phyloP scores from a whole-genome alignment of 768 basidiomycete species.

The Leccinum subgranulosum region DNA sequence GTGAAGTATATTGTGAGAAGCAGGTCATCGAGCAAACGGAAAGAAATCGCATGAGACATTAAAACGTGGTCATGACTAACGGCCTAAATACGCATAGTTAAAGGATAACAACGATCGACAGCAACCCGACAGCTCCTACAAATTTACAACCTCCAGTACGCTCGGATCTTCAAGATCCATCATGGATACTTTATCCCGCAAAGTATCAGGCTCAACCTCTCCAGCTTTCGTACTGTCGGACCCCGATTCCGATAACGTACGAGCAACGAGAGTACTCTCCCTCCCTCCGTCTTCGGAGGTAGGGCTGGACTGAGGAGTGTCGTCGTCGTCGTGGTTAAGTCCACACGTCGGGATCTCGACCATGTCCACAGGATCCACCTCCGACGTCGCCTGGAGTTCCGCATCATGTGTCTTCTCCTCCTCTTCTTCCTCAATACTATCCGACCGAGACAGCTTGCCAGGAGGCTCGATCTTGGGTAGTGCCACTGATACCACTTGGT shows the following conservation, averaged over 20 bases:
- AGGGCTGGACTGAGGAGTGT: not conserved
- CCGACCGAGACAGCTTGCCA: conserved; percentile 26
- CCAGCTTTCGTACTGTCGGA: conserved; percentile 28
- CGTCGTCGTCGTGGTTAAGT: conserved; percentile 2
- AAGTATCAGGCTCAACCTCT: conserved; percentile 24
- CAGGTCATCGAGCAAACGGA: not conserved
- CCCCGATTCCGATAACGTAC: conserved; percentile 25
- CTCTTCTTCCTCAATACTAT: conserved; percentile 32
- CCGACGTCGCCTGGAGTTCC: conserved; percentile 1
- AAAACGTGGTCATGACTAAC: not conserved
- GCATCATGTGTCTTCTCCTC: conserved; percentile 22
- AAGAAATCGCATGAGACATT: not conserved
- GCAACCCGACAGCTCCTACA: conserved; percentile 4
- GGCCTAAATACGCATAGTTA: conserved; percentile 29
- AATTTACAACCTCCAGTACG: conserved; percentile 13
- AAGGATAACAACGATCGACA: conserved; percentile 1
- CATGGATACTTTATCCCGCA: conserved; percentile 25
- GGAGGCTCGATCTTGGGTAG: conserved; percentile 22
- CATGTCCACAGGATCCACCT: not conserved
- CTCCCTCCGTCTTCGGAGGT: conserved; percentile 17
- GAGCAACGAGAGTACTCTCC: conserved; percentile 24
- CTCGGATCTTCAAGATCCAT: conserved; percentile 27
- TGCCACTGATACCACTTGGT: conserved; percentile 5
- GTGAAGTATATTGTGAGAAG: not conserved
- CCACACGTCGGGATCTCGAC: not conserved